These are phyloP conservation scores for Diophrys sp. DNA, from an alignment of 73 alveolate genomes.

Conservation along the genomic window DNA sequence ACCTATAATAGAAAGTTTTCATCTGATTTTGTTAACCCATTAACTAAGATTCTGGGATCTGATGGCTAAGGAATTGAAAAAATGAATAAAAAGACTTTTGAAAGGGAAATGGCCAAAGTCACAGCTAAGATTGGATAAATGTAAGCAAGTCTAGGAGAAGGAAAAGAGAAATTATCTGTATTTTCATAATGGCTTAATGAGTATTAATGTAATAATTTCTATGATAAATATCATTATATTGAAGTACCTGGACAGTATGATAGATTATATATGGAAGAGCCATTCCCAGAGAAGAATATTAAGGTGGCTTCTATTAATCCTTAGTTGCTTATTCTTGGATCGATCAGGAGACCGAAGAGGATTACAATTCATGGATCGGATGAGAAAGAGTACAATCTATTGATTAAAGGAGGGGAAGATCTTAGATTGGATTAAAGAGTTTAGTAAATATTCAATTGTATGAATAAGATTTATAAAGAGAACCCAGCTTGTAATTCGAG, in stretches of 20 bases:
- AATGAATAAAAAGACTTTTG: slow-evolving; percentile 36
- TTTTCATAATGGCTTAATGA: slow-evolving; percentile 89
- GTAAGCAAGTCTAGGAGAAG: slow-evolving; percentile 53
- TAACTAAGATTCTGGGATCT: slow-evolving; percentile 56
- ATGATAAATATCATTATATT: slow-evolving; percentile 67
- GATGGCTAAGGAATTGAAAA: slow-evolving; percentile 51
- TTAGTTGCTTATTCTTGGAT: slow-evolving; percentile 79
- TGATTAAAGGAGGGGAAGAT: slow-evolving; percentile 98
- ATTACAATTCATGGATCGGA: slow-evolving; percentile 92
- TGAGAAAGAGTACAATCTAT: slow-evolving; percentile 91
- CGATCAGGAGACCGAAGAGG: slow-evolving; percentile 96
- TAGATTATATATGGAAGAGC: slow-evolving; percentile 58
- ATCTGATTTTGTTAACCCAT: slow-evolving; percentile 49
- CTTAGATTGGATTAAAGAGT: slow-evolving; percentile 96
- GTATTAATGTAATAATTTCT: slow-evolving; percentile 75
- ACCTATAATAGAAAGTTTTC: slow-evolving; percentile 85
- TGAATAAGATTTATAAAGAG: slow-evolving; percentile 86
- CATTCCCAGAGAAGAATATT: slow-evolving; percentile 69
- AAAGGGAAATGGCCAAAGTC: slow-evolving; percentile 37
- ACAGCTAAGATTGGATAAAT: slow-evolving; percentile 57
- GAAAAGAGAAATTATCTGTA: slow-evolving; percentile 79
- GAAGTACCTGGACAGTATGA: slow-evolving; percentile 88
- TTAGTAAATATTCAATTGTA: slow-evolving; percentile 86
- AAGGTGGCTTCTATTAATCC: slow-evolving; percentile 88
- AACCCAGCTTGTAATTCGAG: slow-evolving; percentile 82